Base-by-base conservation (phyloP, 2,329 filamentous ascomycete genomes). In the Cercospora brassicicola region DNA sequence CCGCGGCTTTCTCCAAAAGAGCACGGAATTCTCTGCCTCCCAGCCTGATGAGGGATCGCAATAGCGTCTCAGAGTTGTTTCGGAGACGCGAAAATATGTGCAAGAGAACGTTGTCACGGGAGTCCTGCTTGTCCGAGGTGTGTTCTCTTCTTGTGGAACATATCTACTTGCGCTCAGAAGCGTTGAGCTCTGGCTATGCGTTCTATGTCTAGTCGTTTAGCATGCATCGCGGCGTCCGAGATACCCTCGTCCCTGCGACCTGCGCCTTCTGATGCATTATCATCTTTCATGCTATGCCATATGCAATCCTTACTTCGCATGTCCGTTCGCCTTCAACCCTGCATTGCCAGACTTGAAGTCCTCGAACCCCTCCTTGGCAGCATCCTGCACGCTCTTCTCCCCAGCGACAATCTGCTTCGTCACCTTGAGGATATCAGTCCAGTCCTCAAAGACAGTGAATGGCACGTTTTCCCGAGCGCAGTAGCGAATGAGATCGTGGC, bases 371-470 rank as follows among this genome's bases (percentile, higher is more conserved):
- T 85, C 80, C 65, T 82, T 78, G 10, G 92, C 91, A 26, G 92
- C 90, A 56, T 91, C 87, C 74, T 91, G 83, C 7, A 93, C 88
- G 23, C 85, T 89, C 15, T 86, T 86, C 78, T 90, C 89, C 26
- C 92, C 92, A 33, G 87, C 87, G n/a, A 85, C 84, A 75, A 97
- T 92, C 67, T 90, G 88, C 82, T 92, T 89, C 69, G 92, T 90
- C 31, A 90, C 91, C 69, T 86, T 84, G 59, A 92, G 84, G 76
- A 97, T 97, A 71, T 89, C 88, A 6, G 87, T 87, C 88, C 94
- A 97, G 82, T 94, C 89, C 75, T 91, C 85, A 78, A 97, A 97
- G 2, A 91, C 89, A 13, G 92, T 94, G 79, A 96, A 97, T 0
- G 94, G 93, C 20, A 96, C 89, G 9, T 91, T 87, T 79, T 96